Percentiles rank a stretch among this genome's conserved stretches.
These are phyloP conservation scores for Alternaria panax DNA, from an alignment of 2,329 filamentous ascomycete genomes.

Conservation along the genomic window DNA sequence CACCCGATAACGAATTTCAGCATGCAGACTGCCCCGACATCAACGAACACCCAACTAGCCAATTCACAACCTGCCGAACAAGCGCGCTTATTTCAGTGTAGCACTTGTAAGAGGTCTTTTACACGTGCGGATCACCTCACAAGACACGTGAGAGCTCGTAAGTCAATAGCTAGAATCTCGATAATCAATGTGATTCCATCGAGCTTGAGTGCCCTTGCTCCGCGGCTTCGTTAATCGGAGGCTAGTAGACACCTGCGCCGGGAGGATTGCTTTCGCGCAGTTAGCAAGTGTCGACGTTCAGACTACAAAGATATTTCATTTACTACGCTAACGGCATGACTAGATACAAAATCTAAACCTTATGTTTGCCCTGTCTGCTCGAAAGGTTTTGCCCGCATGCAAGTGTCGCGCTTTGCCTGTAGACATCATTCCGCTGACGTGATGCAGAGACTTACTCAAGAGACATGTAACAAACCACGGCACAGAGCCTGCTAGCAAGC, in stretches of 20 bases:
- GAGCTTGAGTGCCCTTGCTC: not conserved
- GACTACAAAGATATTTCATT: not conserved
- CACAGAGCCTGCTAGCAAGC: slow-evolving; percentile 44
- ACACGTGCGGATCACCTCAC: slow-evolving; percentile 62
- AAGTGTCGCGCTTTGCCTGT: slow-evolving; percentile 17
- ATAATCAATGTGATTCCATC: not conserved
- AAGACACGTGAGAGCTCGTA: slow-evolving; percentile 61
- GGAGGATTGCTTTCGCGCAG: not conserved
- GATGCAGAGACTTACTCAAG: slow-evolving; percentile 57
- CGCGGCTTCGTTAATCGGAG: not conserved
- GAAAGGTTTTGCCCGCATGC: slow-evolving; percentile 57
- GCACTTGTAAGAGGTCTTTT: slow-evolving; percentile 61
- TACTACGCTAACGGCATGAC: slow-evolving; percentile 15
- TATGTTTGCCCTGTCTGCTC: slow-evolving; percentile 56
- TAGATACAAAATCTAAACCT: slow-evolving; percentile 54
- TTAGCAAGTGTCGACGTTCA: not conserved
- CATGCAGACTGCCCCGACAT: slow-evolving; percentile 28
- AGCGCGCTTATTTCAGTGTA: slow-evolving; percentile 56
- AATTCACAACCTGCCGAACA: slow-evolving; percentile 26
- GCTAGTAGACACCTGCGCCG: not conserved
- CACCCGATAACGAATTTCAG: slow-evolving; percentile 12
- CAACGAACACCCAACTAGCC: slow-evolving; percentile 14
- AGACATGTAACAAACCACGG: slow-evolving; percentile 58
- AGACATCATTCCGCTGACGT: slow-evolving; percentile 7
- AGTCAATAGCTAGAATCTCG: slow-evolving; percentile 17